A percentile compares a stretch with the other conserved stretches of the same genome.
These are phyloP conservation scores for Cryoendolithus antarcticus DNA, from an alignment of 2,329 filamentous ascomycete species.

Conservation along the genomic window DNA sequence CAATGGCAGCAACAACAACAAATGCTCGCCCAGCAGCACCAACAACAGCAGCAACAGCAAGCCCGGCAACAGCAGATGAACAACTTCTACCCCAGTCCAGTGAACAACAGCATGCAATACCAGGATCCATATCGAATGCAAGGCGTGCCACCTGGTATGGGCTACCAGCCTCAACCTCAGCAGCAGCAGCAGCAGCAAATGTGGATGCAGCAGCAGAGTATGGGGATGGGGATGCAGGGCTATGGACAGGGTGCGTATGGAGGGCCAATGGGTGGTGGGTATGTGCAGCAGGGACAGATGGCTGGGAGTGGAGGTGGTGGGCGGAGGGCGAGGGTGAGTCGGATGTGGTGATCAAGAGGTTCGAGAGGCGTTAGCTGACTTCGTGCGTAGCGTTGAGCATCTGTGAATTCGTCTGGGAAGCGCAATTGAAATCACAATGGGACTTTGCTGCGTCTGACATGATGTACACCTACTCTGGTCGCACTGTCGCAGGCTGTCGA, in stretches of 20 bases:
- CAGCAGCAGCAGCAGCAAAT: constrained; percentile 12
- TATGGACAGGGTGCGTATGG: constrained; percentile 11
- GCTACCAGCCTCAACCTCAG: constrained; percentile 15
- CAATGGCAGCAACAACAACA: constrained; percentile 48
- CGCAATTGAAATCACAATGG: too few species aligned
- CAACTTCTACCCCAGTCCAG: constrained; percentile 15
- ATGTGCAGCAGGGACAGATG: constrained; percentile 1
- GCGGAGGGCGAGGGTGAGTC: too few species aligned
- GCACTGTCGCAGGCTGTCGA: too few species aligned
- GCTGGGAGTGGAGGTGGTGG: too few species aligned
- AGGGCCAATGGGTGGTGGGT: constrained; percentile 1
- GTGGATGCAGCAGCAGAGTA: constrained; percentile 1
- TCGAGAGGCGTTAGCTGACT: too few species aligned
- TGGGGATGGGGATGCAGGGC: constrained; percentile 13
- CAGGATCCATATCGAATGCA: constrained; percentile 32
- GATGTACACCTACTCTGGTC: too few species aligned
- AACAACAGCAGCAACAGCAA: constrained; percentile 21
- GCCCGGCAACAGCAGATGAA: constrained; percentile 13
- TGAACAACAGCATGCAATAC: constrained; percentile 14
- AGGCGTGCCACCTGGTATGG: constrained; percentile 26
- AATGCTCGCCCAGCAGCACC: constrained; percentile 33
- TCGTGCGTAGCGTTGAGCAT: too few species aligned
- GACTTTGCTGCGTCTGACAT: too few species aligned
- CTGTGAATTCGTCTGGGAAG: too few species aligned
- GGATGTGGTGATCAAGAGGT: too few species aligned